Conservation (phyloP, 148 eudicot genomes). For the Camellia lanceoleosa region DNA sequence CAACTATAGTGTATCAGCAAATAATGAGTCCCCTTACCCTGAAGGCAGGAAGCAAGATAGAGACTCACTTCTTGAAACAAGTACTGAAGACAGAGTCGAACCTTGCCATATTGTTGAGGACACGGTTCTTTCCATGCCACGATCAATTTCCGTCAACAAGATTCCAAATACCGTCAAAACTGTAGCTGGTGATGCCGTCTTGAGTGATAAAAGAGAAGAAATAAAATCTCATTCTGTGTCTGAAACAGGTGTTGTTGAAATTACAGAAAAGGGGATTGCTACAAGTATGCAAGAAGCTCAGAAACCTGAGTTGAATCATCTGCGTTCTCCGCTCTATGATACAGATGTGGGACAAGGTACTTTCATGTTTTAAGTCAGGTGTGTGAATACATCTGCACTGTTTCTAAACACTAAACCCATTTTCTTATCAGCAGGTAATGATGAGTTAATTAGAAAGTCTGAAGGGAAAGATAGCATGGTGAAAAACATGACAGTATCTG, state of each 20-base stretch:
- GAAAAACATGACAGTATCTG: constrained; percentile 22
- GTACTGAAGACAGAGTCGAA: constrained; percentile 9
- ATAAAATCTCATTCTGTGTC: constrained; percentile 10
- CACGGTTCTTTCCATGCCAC: not conserved
- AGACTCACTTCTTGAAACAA: not conserved
- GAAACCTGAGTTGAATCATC: constrained; percentile 22
- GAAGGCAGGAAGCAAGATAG: constrained; percentile 18
- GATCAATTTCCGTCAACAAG: constrained; percentile 14
- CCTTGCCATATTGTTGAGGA: constrained; percentile 16
- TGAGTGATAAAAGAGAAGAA: constrained; percentile 18
- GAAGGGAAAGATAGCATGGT: constrained; percentile 29
- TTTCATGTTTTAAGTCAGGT: constrained; percentile 1
- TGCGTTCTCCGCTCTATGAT: constrained; percentile 19
- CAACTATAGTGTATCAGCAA: constrained; percentile 17
- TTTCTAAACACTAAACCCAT: not conserved
- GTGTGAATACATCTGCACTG: not conserved
- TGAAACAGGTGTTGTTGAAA: constrained; percentile 3
- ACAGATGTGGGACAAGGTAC: constrained; percentile 31
- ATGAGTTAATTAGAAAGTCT: constrained; percentile 14
- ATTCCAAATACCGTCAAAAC: not conserved
- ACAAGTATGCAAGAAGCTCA: constrained; percentile 9
- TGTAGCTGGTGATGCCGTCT: constrained; percentile 7
- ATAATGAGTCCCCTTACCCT: constrained; percentile 17
- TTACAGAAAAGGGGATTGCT: constrained; percentile 17
- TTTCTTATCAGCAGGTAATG: constrained; percentile 29